Evolutionary conservation across 495 filamentous ascomycete species (phyloP), one percentile per base, ranked within the genome.

Genomic region (Cryomyces minteri): DNA sequence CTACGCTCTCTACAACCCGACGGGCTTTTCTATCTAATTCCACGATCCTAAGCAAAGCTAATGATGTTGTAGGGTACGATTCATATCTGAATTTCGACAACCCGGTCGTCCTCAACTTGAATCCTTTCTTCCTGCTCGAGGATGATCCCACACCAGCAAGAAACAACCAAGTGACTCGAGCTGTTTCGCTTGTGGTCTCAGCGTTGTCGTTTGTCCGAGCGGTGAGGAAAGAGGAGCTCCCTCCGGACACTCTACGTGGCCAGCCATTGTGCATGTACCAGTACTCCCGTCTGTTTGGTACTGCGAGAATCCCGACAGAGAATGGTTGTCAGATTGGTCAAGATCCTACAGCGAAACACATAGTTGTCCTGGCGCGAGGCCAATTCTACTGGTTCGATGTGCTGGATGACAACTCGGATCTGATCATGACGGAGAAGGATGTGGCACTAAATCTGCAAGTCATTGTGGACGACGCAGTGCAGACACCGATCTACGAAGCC

Each of bases 381-480:
- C 90, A 98, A 51, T 93, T 96, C 63, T 98, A 98, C 56, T 98
- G 90, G 88, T 98, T 96, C 54, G 90, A 98, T 61, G 88, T 94
- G 2, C 65, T 98, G 14, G 90, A 98, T 52, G 82, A 90, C 53
- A 90, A 93, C 57, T 80, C 81, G 6, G 90, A 98, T 54, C 64
- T 92, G 43, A 94, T 98, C 63, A 95, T 96, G 88, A 90, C 78
- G 1, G 90, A 98, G 64, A 88, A 85, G 56, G 90, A 98, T 61
- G 73, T 98, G 40, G 76, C 82, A 5, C 70, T 94, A 52, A 98
- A 98, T 56, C 67, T 98, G 36, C 82, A 92, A 53, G 88, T 88
- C 28, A 86, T 96, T 48, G 70, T 93, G 41, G 82, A 92, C 43
- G 90, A 98, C 61, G 87, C 90, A 6, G 67, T 79, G 25, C 77